Base-by-base conservation (phyloP, 2,329 filamentous ascomycete genomes). In the Hyphodiscus sp. region DNA sequence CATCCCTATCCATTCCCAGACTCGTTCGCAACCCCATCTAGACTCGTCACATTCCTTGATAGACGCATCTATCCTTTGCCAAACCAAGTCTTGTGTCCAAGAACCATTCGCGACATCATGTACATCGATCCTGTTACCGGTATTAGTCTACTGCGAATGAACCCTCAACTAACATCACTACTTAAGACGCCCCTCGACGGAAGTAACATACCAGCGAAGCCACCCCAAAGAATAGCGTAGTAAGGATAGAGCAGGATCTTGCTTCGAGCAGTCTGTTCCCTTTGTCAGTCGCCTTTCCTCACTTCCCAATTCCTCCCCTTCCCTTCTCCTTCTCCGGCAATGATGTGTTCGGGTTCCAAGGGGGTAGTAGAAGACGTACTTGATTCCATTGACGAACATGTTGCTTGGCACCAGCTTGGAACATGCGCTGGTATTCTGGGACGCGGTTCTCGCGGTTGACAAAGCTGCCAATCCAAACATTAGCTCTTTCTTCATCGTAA, bases 61-160 rank as follows among this genome's bases (percentile, higher is more conserved):
- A 42, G 23, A 10, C 23, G 15, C 33, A 49, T 62, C 68, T 78
- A 82, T 61, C 73, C 67, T 71, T 80, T 77, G 68, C 77, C 74
- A 66, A 82, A 88, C 83, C 84, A 91, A 58, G 84, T 89, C 81
- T 90, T 91, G 79, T 91, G 82, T 67, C 88, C 88, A 59, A 84
- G 69, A 60, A 87, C 74, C 76, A 87, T 83, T 69, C 88, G 86
- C 70, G 78, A 74, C 76, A 87, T 84, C 75, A 85, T 86, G 76
- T 87, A 92, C 73, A 89, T 74, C 60, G 70, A 68, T 51, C 68
- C 74, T 74, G 54, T 48, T 3, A 18, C 44, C 18, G 33, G 13
- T 44, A 8, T 23, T 10, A 45, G 15, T 41, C 33, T 20, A 23
- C 38, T 33, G n/a, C 10, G 13, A 13, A 20, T 47, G 20, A 16